Evolutionary conservation across 139 green algal genomes (phyloP), one percentile per base, ranked within the genome.

Genomic region (Coelastrella sp.): DNA sequence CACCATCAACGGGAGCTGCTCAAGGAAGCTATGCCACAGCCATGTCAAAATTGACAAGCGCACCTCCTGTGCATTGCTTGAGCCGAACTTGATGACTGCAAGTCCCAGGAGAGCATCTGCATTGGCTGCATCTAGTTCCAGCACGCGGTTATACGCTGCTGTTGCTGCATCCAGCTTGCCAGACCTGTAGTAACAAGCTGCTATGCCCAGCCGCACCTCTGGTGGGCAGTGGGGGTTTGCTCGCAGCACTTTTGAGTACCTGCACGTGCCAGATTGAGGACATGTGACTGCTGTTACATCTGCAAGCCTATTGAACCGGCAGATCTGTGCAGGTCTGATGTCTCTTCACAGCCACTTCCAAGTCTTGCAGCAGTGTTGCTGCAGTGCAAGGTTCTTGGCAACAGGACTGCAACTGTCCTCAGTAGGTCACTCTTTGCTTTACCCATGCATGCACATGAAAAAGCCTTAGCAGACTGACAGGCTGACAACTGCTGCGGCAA

Each of bases 161-260:
- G 80, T 73, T 35, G 72, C 73, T 17, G 19, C 24, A 14, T 81
- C 88, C 14, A 94, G 83, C 59, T 96, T 91, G 49, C 96, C 95
- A 68, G 98, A 87, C 49, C 90, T 88, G 72, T 97, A 96, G 75
- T 93, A 91, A 91, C 96, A 98, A 0, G 94, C 94, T 1, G 92
- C 97, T 15, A 99, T 96, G 91, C 97, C 97, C 84, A 98, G 92
- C 14, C 97, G 95, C 58, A 99, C 95, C 80, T 98, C 95, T 0
- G 97, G 85, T 0, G 97, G 97, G 75, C 92, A 95, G 7, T 58
- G 81, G 12, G 97, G 97, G 92, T 96, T 92, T 25, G 91, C 56
- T 7, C 82, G 86, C 68, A 99, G 91, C 15, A 94, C 96, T 8
- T 91, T 75, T 5, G 92, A 82, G 91, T 97, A 98, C 60, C 96